Percentiles rank a stretch among this genome's conserved stretches.
Conservation (phyloP, 1,284 basidiomycete genomes). For the Ceratobasidium sp. region DNA sequence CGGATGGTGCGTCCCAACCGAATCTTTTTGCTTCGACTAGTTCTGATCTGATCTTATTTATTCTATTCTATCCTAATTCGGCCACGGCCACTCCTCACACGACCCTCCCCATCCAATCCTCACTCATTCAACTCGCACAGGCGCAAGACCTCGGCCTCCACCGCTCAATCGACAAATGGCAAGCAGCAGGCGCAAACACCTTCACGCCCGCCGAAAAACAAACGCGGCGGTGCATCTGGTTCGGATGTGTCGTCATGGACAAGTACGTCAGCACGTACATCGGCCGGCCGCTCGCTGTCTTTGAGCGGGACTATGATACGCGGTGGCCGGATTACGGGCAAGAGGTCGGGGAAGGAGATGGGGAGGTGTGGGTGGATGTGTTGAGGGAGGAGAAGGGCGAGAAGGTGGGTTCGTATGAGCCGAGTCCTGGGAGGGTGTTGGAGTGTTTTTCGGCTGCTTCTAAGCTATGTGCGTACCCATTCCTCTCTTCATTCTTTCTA, state of each 20-base stretch:
- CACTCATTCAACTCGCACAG: constrained; percentile 58
- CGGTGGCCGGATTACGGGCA: constrained; percentile 70
- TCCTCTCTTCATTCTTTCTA: neutral
- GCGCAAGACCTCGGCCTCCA: constrained; percentile 91
- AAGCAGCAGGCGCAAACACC: constrained; percentile 72
- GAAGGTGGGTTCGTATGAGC: constrained; percentile 65
- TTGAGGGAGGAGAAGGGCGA: constrained; percentile 73
- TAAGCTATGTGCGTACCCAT: constrained; percentile 50
- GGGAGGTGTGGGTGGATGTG: constrained; percentile 34
- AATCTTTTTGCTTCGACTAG: neutral
- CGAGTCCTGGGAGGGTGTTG: constrained; percentile 51
- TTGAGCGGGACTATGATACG: constrained; percentile 85
- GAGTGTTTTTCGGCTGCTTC: constrained; percentile 47
- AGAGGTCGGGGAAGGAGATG: constrained; percentile 63
- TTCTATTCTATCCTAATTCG: too few species aligned
- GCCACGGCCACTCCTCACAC: neutral
- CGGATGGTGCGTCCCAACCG: constrained; percentile 37
- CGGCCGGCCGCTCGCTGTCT: constrained; percentile 82
- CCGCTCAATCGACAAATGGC: constrained; percentile 79
- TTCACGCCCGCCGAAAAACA: constrained; percentile 76
- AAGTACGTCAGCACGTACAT: constrained; percentile 84
- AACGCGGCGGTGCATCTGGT: constrained; percentile 84
- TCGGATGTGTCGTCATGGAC: constrained; percentile 83
- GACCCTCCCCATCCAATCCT: neutral
- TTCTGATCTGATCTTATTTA: neutral